Evolutionary conservation across 2,329 filamentous ascomycete species (phyloP).

Genomic region (Rutstroemia sydowiana): DNA sequence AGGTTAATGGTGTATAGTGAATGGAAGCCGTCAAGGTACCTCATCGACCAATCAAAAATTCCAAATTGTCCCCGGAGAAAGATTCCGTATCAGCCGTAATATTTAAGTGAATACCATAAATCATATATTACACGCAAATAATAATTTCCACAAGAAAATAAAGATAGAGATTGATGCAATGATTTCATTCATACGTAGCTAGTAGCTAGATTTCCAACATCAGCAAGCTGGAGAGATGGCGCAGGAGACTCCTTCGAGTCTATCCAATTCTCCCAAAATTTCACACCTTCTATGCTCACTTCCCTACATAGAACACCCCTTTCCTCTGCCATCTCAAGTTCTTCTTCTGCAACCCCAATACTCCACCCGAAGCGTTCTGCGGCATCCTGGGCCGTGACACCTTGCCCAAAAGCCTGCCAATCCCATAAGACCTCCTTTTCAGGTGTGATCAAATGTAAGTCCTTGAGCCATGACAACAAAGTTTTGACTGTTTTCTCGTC

Average conservation of each 20-base stretch:
- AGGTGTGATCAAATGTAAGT: constrained; percentile 60
- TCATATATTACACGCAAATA: neutral
- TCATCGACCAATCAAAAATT: too few relatives aligned
- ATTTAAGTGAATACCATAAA: too few relatives aligned
- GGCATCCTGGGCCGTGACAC: constrained; percentile 82
- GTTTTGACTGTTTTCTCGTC: constrained; percentile 82
- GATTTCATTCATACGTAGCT: constrained; percentile 1
- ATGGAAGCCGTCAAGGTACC: neutral
- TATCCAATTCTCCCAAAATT: constrained; percentile 81
- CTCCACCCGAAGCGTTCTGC: constrained; percentile 95
- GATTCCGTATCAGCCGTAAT: too few relatives aligned
- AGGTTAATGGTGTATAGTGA: neutral
- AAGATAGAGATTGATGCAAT: neutral
- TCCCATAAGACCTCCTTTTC: constrained; percentile 65
- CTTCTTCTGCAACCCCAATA: constrained; percentile 88
- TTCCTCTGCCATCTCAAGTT: constrained; percentile 96
- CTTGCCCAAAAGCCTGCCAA: constrained; percentile 69
- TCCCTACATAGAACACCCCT: constrained; percentile 81
- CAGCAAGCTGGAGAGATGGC: constrained; percentile 4
- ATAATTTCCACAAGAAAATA: neutral
- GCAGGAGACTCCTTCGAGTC: constrained; percentile 4
- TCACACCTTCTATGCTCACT: constrained; percentile 81
- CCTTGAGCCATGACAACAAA: constrained; percentile 68
- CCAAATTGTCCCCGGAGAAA: too few relatives aligned
- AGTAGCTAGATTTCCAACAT: constrained; percentile 5